Conservation (phyloP, 441 rosid species). For the Biscutella laevigata region DNA sequence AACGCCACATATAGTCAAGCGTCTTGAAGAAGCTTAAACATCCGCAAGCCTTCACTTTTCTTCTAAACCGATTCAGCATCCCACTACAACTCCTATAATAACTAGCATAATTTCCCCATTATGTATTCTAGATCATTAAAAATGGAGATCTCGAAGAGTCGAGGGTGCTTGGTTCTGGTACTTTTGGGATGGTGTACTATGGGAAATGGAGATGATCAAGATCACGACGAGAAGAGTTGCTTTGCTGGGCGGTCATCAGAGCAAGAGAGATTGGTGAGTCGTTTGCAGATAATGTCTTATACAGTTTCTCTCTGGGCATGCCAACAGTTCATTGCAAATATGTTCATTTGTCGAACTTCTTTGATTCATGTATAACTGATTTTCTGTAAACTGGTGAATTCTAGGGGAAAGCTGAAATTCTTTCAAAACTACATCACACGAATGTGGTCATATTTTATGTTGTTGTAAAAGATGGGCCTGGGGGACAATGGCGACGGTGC, state of each 20-base stretch:
- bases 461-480: slow-evolving; percentile 95
- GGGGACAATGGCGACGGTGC: slow-evolving; percentile 89
- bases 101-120: no score
- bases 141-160: slow-evolving; percentile 95
- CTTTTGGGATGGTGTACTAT: slow-evolving; percentile 90
- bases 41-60: no score
- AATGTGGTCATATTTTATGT: slow-evolving; percentile 78
- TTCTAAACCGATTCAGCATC: no score
- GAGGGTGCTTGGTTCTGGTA: slow-evolving; percentile 88
- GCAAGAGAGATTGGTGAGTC: slow-evolving; percentile 73
- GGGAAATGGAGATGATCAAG: slow-evolving; percentile 98
- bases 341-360: not conserved
- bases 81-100: no score
- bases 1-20: no score
- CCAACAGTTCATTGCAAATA: not conserved
- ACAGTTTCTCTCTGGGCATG: not conserved
- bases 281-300: slow-evolving; percentile 4
- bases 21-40: no score
- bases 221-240: slow-evolving; percentile 81
- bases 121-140: slow-evolving; percentile 68
- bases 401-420: slow-evolving; percentile 92
- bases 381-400: slow-evolving; percentile 68
- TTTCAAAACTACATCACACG: slow-evolving; percentile 75
- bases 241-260: slow-evolving; percentile 82
- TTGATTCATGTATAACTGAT: not conserved